Evolutionary conservation across 2,329 filamentous ascomycete genomes (phyloP), one percentile per base, ranked within the genome.

Genomic region (Penicillium sp.): DNA sequence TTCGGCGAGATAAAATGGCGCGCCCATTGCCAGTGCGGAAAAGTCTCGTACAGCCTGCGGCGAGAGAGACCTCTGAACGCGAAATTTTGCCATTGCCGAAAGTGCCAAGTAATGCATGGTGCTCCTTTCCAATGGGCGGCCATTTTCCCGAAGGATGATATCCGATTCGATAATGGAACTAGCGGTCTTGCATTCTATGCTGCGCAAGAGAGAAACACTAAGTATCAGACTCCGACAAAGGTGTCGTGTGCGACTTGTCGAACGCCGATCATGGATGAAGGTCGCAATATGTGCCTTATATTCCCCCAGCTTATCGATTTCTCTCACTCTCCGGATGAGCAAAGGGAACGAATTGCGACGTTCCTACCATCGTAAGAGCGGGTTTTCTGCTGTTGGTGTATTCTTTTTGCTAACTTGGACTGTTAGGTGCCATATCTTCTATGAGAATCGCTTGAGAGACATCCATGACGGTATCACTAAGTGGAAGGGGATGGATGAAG

Each of bases 41-140:
- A 82, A 59, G 84, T 95, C 20, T 78, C 85, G 68, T 96, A 91
- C 71, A 83, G 89, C 71, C 72, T 96, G 43, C 86, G 81, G 53
- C 80, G 88, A 17, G 84, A 90, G 55, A 84, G 83, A 71, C 92
- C 92, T 0, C 76, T 96, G 37, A 85, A 89, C 38, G 83, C 85
- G 22, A 96, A 96, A 73, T 88, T 90, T 70, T 96, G 92, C 73
- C 92, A 96, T 76, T 96, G 92, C 76, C 82, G 81, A 0, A 90
- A 89, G 51, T 96, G 92, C 73, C 90, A 95, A 78, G 84, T 85
- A 12, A 81, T 94, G 66, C 91, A 96, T 69, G 91, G 90, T 59
- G 90, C 91, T 4, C 91, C 91, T 0, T 94, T 95, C 78, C 92
- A 96, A 78, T 95, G 91, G 91, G 91, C 91, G 0, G 90, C 91